These are phyloP conservation scores for Ilex asprella DNA, from an alignment of 257 asterid genomes.

Conservation along the genomic window DNA sequence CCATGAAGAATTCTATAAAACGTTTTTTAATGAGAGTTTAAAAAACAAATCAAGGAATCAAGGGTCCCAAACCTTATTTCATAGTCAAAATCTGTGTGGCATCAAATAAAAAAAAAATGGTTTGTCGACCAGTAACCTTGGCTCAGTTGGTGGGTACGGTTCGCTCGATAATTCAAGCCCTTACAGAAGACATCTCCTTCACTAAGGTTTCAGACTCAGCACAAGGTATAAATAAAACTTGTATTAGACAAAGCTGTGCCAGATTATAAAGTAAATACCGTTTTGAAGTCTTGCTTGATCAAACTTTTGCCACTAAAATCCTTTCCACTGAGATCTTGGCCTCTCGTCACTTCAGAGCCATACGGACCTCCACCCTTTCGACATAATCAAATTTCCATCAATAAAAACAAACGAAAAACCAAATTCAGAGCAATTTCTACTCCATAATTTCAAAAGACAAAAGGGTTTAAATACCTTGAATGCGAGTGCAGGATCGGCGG, in stretches of 20 bases:
- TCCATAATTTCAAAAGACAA: neutral
- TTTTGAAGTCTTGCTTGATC: conserved; percentile 90
- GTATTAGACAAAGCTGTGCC: neutral
- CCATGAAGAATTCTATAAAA: too few relatives aligned
- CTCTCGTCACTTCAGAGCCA: conserved; percentile 92
- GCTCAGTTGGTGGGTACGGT: too few relatives aligned
- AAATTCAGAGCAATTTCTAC: neutral
- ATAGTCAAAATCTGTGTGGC: too few relatives aligned
- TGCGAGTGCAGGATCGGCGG: conserved; percentile 85
- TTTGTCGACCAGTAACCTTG: too few relatives aligned
- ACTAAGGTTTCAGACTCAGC: too few relatives aligned
- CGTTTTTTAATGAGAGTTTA: too few relatives aligned
- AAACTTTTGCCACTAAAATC: conserved; percentile 85
- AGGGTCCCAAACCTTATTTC: too few relatives aligned
- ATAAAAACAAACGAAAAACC: conserved; percentile 2
- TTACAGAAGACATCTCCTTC: too few relatives aligned
- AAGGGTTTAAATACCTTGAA: conserved; percentile 46
- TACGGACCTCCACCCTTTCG: conserved; percentile 95
- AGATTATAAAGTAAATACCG: conserved; percentile 33
- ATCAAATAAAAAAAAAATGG: too few relatives aligned
- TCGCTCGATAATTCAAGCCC: too few relatives aligned
- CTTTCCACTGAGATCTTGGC: conserved; percentile 84
- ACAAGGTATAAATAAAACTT: too few relatives aligned
- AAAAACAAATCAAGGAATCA: too few relatives aligned
- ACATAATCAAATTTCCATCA: conserved; percentile 8